Evolutionary conservation across 2,329 filamentous ascomycete species (phyloP).

Genomic region (Curvularia hawaiiensis): DNA sequence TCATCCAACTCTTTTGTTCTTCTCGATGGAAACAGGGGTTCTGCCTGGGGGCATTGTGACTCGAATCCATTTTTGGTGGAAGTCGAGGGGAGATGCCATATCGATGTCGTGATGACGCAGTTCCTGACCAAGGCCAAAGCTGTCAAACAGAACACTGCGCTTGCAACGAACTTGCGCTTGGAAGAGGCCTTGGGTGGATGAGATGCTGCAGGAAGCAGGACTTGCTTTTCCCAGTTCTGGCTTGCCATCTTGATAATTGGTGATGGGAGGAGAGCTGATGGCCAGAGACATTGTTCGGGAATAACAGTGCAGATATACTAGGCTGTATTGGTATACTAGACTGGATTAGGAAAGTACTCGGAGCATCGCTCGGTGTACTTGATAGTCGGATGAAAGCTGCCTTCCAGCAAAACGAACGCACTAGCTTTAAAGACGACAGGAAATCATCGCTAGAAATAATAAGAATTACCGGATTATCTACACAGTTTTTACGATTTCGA

Average conservation of each 20-base stretch:
- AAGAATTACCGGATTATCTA: too few species aligned
- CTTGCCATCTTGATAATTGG: slow-evolving; percentile 16
- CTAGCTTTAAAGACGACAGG: too few species aligned
- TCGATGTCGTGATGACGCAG: slow-evolving; percentile 19
- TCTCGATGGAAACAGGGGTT: slow-evolving; percentile 31
- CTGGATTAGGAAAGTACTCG: slow-evolving; percentile 12
- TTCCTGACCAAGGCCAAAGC: slow-evolving; percentile 7
- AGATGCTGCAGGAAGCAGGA: not conserved
- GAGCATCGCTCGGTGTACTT: not conserved
- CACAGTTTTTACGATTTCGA: too few species aligned
- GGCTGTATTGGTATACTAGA: not conserved
- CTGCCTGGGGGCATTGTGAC: slow-evolving; percentile 36
- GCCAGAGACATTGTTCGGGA: slow-evolving; percentile 3
- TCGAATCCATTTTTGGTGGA: slow-evolving; percentile 5
- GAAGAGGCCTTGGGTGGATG: not conserved
- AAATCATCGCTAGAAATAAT: too few species aligned
- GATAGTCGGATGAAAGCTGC: too few species aligned
- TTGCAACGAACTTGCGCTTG: slow-evolving; percentile 8
- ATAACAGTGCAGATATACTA: slow-evolving; percentile 14
- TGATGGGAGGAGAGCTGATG: slow-evolving; percentile 2
- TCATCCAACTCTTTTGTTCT: slow-evolving; percentile 36
- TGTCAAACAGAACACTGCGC: slow-evolving; percentile 8
- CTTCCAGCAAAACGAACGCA: too few species aligned
- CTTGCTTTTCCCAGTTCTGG: slow-evolving; percentile 18
- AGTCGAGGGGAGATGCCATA: slow-evolving; percentile 17